Percentiles rank a stretch among this genome's conserved stretches.
Evolutionary conservation across 2,329 filamentous ascomycete species (phyloP).

Genomic region (Atkinsonella hypoxylon): DNA sequence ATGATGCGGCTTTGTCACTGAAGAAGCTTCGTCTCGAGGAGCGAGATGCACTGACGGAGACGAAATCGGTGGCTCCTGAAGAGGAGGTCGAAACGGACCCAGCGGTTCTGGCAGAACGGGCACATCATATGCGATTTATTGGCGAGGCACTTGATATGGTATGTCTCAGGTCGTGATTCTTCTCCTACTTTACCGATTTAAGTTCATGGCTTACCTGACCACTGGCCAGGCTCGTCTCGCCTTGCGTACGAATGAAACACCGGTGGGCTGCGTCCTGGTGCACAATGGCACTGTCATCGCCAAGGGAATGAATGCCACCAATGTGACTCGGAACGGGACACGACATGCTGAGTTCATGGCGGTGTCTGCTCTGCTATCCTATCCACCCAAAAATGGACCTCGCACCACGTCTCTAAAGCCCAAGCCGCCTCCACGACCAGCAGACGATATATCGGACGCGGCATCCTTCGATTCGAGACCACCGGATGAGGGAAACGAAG

Average conservation of each 20-base stretch:
- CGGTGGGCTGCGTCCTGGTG: slow-evolving; percentile 91
- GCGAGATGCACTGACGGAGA: not conserved
- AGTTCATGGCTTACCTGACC: not conserved
- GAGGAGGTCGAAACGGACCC: slow-evolving; percentile 12
- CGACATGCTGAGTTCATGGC: slow-evolving; percentile 94
- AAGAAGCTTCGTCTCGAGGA: slow-evolving; percentile 11
- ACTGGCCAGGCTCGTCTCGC: slow-evolving; percentile 64
- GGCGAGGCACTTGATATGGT: slow-evolving; percentile 80
- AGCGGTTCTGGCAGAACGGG: slow-evolving; percentile 19
- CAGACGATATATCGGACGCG: slow-evolving; percentile 13
- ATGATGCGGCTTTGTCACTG: slow-evolving; percentile 8
- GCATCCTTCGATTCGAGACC: slow-evolving; percentile 12
- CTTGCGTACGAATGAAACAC: slow-evolving; percentile 78
- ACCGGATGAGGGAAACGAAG: slow-evolving; percentile 36
- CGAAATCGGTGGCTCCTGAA: not conserved
- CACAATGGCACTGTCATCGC: slow-evolving; percentile 69
- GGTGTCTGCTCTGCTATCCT: slow-evolving; percentile 45
- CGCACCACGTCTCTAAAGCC: slow-evolving; percentile 22
- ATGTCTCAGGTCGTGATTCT: slow-evolving; percentile 15
- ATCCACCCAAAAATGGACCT: slow-evolving; percentile 19
- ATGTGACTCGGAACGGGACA: slow-evolving; percentile 79
- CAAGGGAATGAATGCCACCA: slow-evolving; percentile 93
- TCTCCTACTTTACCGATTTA: not conserved
- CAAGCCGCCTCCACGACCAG: slow-evolving; percentile 15
- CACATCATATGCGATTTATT: slow-evolving; percentile 51